phyloP scores from a whole-genome alignment of 1,139 yeast species.

The Wickerhamiella pararugosa region DNA sequence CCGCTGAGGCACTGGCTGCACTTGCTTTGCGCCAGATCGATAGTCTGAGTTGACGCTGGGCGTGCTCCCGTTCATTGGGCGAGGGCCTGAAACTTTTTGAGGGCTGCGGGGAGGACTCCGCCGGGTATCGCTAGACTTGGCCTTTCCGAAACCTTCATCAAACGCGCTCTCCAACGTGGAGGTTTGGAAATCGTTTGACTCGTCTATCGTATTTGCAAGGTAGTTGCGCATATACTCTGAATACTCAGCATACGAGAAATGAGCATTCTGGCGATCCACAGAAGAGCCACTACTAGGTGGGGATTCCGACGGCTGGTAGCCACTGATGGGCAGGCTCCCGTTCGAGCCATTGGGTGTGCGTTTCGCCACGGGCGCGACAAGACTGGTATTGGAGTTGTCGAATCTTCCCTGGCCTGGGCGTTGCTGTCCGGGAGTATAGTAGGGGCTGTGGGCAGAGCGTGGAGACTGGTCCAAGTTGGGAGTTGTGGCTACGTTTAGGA shows the following conservation, averaged over 20 bases:
- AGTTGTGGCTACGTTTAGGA: constrained; percentile 10
- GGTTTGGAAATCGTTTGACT: not conserved
- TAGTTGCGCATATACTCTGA: constrained; percentile 16
- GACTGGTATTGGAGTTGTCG: not conserved
- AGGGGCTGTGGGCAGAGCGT: constrained; percentile 18
- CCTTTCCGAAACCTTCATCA: not conserved
- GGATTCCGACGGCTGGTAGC: not conserved
- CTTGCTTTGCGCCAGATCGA: too few species aligned
- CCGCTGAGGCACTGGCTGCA: too few species aligned
- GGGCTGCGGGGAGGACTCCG: constrained; percentile 2
- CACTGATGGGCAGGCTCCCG: too few species aligned
- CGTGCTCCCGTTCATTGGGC: too few species aligned
- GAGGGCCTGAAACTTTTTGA: too few species aligned
- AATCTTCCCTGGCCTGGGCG: constrained; percentile 5
- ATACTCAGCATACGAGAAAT: constrained; percentile 16
- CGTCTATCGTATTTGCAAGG: constrained; percentile 7
- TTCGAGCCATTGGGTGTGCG: too few species aligned
- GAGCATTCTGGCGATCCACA: constrained; percentile 7
- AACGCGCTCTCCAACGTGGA: not conserved
- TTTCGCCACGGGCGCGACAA: too few species aligned
- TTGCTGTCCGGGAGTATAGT: constrained; percentile 14
- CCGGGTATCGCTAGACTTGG: not conserved
- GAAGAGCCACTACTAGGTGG: not conserved
- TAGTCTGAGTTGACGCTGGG: too few species aligned
- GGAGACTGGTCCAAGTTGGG: constrained; percentile 2